Evolutionary conservation across 768 basidiomycete genomes (phyloP).

Genomic region (Lactarius sanguifluus): DNA sequence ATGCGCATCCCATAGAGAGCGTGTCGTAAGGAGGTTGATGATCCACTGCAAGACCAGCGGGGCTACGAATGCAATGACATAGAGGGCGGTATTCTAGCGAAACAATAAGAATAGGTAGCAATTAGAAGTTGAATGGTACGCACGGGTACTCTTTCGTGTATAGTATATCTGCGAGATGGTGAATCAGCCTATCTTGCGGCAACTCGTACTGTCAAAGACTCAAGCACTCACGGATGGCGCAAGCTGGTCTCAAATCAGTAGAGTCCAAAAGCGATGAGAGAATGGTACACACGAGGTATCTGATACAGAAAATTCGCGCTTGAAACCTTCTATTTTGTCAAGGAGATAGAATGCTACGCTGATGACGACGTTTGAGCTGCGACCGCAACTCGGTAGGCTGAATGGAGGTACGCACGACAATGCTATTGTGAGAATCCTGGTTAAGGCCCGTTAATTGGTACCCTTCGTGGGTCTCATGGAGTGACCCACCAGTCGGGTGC

Average conservation of each 20-base stretch:
- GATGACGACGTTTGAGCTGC: constrained; percentile 31
- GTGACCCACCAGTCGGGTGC: constrained; percentile 69
- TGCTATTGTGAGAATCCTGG: constrained; percentile 65
- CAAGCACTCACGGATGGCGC: constrained; percentile 39
- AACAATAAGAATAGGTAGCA: constrained; percentile 17
- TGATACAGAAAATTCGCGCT: constrained; percentile 71
- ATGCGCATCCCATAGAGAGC: constrained; percentile 91
- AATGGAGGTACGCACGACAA: constrained; percentile 54
- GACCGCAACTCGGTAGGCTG: background rate
- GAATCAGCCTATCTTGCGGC: background rate
- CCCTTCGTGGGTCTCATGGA: constrained; percentile 5
- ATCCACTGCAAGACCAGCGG: constrained; percentile 69
- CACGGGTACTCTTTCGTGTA: constrained; percentile 78
- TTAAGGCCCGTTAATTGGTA: constrained; percentile 3
- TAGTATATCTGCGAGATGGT: constrained; percentile 50
- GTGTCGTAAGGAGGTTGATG: constrained; percentile 68
- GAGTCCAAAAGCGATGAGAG: constrained; percentile 28
- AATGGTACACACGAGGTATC: constrained; percentile 64
- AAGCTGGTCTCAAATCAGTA: constrained; percentile 34
- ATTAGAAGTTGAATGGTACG: constrained; percentile 28
- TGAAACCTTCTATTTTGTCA: constrained; percentile 67
- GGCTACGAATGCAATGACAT: constrained; percentile 51
- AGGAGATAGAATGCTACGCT: constrained; percentile 61
- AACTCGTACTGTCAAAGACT: background rate
- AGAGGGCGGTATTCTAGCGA: constrained; percentile 30